Percentiles rank a stretch among this genome's conserved stretches.
phyloP scores from a whole-genome alignment of 2,329 filamentous ascomycete species.

The Lachnellula subtilissima region DNA sequence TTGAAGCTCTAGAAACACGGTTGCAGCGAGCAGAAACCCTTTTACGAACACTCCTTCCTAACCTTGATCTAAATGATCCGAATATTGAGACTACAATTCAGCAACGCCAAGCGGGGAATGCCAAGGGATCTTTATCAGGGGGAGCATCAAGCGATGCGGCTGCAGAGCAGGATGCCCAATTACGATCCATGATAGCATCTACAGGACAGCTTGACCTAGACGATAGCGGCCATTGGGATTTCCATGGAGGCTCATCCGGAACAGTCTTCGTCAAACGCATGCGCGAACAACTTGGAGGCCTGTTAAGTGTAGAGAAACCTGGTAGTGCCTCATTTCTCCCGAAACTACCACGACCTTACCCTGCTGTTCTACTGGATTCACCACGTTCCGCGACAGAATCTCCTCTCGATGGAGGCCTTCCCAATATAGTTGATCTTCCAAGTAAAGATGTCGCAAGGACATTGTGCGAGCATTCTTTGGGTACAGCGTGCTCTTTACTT shows the following conservation, averaged over 20 bases:
- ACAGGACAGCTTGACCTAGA: constrained; percentile 88
- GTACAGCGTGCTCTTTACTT: constrained; percentile 53
- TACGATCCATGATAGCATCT: constrained; percentile 92
- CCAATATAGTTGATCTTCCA: constrained; percentile 59
- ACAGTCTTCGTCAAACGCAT: constrained; percentile 82
- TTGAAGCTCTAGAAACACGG: constrained; percentile 65
- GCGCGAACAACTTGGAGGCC: constrained; percentile 78
- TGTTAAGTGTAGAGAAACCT: constrained; percentile 57
- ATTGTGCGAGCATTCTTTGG: constrained; percentile 52
- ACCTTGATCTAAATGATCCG: constrained; percentile 72
- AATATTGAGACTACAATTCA: constrained; percentile 73
- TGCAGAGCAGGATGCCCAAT: constrained; percentile 59
- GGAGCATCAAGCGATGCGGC: constrained; percentile 6
- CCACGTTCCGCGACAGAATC: constrained; percentile 28
- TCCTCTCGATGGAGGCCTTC: constrained; percentile 27
- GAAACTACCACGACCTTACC: constrained; percentile 53
- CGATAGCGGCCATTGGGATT: constrained; percentile 89
- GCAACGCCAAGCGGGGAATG: constrained; percentile 37
- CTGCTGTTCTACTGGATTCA: constrained; percentile 40
- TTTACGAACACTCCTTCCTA: constrained; percentile 57
- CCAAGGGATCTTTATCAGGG: constrained; percentile 39
- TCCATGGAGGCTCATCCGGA: constrained; percentile 89
- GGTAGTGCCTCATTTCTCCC: constrained; percentile 54
- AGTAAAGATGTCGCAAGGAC: constrained; percentile 50
- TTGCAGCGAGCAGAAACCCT: constrained; percentile 66